These are phyloP conservation scores for Globisporangium viniferum DNA, from an alignment of 352 stramenopile genomes.

Conservation along the genomic window DNA sequence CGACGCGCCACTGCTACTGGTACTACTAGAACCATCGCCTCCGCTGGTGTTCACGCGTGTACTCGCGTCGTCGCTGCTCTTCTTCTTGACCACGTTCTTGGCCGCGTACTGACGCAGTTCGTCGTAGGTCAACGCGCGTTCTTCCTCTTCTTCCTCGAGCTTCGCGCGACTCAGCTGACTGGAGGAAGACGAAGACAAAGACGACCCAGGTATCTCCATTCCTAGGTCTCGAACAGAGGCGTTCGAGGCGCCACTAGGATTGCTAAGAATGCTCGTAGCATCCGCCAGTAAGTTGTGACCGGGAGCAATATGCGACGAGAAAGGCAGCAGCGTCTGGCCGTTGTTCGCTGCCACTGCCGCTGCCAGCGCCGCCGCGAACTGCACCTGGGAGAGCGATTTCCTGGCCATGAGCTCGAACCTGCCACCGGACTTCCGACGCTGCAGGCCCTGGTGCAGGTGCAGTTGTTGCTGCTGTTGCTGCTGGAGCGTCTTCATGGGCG, in stretches of 20 bases:
- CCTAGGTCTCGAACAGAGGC: neutral
- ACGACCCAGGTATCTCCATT: neutral
- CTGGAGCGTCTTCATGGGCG: constrained; percentile 7
- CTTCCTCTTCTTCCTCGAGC: constrained; percentile 63
- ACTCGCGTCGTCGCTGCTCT: constrained; percentile 15
- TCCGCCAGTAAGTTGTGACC: neutral
- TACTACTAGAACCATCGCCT: neutral
- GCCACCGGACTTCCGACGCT: constrained; percentile 31
- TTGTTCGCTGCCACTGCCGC: constrained; percentile 8
- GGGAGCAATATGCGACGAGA: neutral
- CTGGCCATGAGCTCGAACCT: constrained; percentile 34
- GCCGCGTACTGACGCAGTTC: constrained; percentile 61
- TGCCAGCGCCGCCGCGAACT: constrained; percentile 34
- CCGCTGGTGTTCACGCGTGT: neutral
- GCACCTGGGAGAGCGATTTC: constrained; percentile 42
- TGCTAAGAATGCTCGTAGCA: neutral
- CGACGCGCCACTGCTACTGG: neutral
- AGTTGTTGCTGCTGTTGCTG: constrained; percentile 16
- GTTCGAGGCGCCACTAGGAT: neutral
- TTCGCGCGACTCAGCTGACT: constrained; percentile 2
- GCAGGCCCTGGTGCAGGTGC: constrained; percentile 19
- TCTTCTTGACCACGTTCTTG: constrained; percentile 44
- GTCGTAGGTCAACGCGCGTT: constrained; percentile 69
- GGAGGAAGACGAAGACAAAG: neutral
- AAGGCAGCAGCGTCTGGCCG: neutral